Base-by-base conservation (phyloP, 306 rosid genomes). In the barrel medic (Medicago truncatula) region DNA sequence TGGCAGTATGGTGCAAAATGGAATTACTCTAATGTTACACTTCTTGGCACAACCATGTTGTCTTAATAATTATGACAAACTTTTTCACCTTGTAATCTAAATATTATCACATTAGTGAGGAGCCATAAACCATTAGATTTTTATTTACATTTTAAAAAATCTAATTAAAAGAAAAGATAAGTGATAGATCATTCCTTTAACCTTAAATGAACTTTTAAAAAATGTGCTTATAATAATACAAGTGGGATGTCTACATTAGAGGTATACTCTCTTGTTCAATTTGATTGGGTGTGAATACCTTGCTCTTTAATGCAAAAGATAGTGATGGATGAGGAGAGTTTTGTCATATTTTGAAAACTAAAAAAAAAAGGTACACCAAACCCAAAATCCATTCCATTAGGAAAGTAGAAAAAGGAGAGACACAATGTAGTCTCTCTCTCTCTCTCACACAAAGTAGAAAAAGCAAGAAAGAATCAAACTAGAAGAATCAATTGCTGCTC, bases 301-400 rank as follows among this genome's bases (percentile, higher is more conserved):
- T 52, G 56, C 67, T 68, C 85, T 83, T 82, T 80, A 69, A 74
- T 79, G 31, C 84, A 76, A 75, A 86, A 84, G 97, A 91, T 17
- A 83, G 83, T 66, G 97, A 89, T 88, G 49, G 69, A 83, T 81
- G 92, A 87, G 83, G 69, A 79, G 78, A 73, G 87, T 81, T 75
- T 83, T 80, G 87, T 88, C 78, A 72, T 83, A 83, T 84, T 84
- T 86, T 84, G 77, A 78, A 88, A 86, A 82, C 53, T 13, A 38
- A 61, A 60, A 28, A 60, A 28, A 3, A 60, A 85, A 81, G 77
- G 77, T 80, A 38, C 73, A 60, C 69, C 46, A 74, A 83, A 69
- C 72, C 81, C 82, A 71, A 82, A 86, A 78, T 72, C 80, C 83
- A 76, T 81, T 70, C 47, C 58, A 65, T 74, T 46, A 54, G 20